Evolutionary conservation across 1,139 yeast species (phyloP), one percentile per base, ranked within the genome.

Genomic region (Kazachstania sp.): DNA sequence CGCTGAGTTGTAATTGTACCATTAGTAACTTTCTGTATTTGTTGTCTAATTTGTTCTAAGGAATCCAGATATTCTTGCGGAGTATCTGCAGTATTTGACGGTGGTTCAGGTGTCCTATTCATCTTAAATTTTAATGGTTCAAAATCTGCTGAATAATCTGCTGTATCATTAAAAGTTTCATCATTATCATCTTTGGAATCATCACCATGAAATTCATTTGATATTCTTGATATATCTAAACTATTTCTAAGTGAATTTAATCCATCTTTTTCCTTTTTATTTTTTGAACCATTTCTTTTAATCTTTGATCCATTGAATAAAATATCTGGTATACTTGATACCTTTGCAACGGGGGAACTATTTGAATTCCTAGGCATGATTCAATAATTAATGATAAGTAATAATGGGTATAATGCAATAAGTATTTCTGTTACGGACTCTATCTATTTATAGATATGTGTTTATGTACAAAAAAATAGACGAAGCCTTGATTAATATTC

Each of bases 121-220:
- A 48, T 47, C 40, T 47, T 57, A 48, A 61, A 59, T 39, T 51
- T 51, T 31, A 58, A 43, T 2, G 65, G 65, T 4, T 53, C 45
- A 4, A 53, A 42, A 18, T 55, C 61, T 3, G 62, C 60, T 1
- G 51, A 50, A 36, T 55, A 58, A 3, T 55, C 47, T 23, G 8
- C 28, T 23, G 28, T 23, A 23, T 9, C 8, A 23, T 23, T 23
- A 23, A 23, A 9, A 32, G 11, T 32, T 11, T 15, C 36, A 19
- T 32, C 18, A 15, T 32, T 18, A 4, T 36, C 28, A 19, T 20
- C 30, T 4, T 37, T 23, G 28, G 28, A 23, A 23, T 23, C 28
- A 23, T 4, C 28, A 23, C 3, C 30, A 12, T 37, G 36, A 9
- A 32, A 15, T 15, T 32, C 36, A 18, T 15, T 32, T 6, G 36